These are phyloP conservation scores for Pseudopediastrum boryanum DNA, from an alignment of 139 green algal species.

Conservation along the genomic window DNA sequence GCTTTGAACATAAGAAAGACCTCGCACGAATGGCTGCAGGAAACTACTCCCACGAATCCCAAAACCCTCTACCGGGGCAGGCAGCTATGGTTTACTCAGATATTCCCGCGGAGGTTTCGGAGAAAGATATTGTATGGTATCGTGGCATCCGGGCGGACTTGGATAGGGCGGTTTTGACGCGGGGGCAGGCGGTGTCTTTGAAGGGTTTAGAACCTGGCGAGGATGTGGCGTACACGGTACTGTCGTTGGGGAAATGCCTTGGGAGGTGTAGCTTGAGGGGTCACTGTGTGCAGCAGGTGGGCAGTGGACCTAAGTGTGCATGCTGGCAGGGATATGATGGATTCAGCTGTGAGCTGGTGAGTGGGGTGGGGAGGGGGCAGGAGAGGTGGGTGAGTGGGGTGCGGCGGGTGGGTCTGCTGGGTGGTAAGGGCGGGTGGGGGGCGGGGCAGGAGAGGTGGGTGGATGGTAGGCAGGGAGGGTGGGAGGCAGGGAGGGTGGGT, in stretches of 20 bases:
- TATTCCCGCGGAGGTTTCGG: slow-evolving; percentile 1
- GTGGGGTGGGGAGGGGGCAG: too few relatives aligned
- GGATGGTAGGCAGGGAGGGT: too few relatives aligned
- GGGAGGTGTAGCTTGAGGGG: slow-evolving; percentile 14
- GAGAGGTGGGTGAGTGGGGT: too few relatives aligned
- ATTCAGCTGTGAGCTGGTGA: slow-evolving; percentile 17
- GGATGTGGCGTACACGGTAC: not conserved
- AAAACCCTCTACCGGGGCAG: not conserved
- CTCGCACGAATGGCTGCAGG: not conserved
- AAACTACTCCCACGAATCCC: not conserved
- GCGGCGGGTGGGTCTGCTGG: too few relatives aligned
- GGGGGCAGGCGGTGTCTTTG: not conserved
- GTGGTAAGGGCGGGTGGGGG: too few relatives aligned
- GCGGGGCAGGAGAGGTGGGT: too few relatives aligned
- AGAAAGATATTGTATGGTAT: slow-evolving; percentile 21
- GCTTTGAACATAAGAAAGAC: slow-evolving; percentile 18
- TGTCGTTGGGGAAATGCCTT: not conserved
- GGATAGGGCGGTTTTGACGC: not conserved
- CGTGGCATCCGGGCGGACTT: slow-evolving; percentile 6
- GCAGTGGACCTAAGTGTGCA: not conserved
- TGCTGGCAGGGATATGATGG: slow-evolving; percentile 41
- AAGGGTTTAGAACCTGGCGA: not conserved
- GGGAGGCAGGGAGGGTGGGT: too few relatives aligned
- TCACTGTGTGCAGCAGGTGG: slow-evolving; percentile 11
- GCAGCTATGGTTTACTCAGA: slow-evolving; percentile 15